Conservation (phyloP, 2,329 filamentous ascomycete species). For the Cercospora zeae-maydis region DNA sequence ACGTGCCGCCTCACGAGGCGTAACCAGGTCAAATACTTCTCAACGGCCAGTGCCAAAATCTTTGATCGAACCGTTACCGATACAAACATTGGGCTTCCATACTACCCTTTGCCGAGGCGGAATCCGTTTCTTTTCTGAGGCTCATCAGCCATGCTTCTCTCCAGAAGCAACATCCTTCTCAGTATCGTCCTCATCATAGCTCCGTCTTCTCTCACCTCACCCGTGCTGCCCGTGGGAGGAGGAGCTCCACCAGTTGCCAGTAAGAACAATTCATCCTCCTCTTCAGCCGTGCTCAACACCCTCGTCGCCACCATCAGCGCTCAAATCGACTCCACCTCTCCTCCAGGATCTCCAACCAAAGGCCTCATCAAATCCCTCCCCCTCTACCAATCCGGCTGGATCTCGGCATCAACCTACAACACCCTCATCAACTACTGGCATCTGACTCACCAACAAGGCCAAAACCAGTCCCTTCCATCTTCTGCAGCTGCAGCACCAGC, state of each 20-base stretch:
- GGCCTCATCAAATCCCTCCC: background rate
- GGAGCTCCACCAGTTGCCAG: background rate
- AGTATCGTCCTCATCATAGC: background rate
- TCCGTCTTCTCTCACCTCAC: background rate
- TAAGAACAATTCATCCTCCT: background rate
- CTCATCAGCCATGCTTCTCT: background rate
- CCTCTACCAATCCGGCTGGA: slow-evolving; percentile 55
- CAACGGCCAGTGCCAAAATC: background rate
- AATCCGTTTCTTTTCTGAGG: background rate
- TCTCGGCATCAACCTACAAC: slow-evolving; percentile 63
- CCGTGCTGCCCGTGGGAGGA: background rate
- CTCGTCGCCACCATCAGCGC: background rate
- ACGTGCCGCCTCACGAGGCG: background rate
- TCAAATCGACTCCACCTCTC: background rate
- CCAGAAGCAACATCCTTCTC: background rate
- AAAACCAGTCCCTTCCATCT: background rate
- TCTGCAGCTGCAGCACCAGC: background rate
- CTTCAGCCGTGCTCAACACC: background rate
- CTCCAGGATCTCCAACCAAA: background rate
- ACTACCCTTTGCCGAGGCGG: background rate
- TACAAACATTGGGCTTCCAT: background rate
- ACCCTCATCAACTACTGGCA: slow-evolving; percentile 64
- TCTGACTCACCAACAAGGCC: background rate
- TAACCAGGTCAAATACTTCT: background rate
- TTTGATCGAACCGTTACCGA: background rate